Percentiles rank a stretch among this genome's conserved stretches.
Evolutionary conservation across 2,329 filamentous ascomycete species (phyloP).

Genomic region (Fusarium chuoi): DNA sequence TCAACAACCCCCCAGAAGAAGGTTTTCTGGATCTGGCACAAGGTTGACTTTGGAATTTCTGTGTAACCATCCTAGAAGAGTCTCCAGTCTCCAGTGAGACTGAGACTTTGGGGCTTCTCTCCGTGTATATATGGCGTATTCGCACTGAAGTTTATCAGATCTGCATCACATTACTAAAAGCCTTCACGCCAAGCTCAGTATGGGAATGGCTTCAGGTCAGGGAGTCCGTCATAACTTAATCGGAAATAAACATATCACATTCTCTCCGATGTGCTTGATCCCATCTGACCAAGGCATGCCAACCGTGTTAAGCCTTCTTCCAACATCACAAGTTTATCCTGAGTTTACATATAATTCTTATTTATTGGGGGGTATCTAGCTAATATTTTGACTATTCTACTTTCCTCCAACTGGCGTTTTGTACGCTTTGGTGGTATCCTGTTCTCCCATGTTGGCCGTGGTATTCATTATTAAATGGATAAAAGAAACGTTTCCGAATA

Average conservation of each 20-base stretch:
- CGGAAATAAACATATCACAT: neutral
- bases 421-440: conserved; percentile 2
- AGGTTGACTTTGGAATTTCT: neutral
- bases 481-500: conserved; percentile 3
- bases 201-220: conserved; percentile 1
- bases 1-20: neutral
- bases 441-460: neutral
- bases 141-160: neutral
- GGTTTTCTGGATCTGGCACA: no score
- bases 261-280: neutral
- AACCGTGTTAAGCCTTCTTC: neutral
- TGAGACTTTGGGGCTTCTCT: neutral
- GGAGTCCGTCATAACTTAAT: neutral
- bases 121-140: neutral
- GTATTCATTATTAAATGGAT: conserved; percentile 17
- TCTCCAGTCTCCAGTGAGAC: neutral
- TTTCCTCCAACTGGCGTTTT: neutral
- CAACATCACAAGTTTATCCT: no score
- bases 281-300: neutral
- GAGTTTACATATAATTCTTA: neutral
- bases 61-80: neutral
- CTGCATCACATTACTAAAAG: neutral
- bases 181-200: neutral
- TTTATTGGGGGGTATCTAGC: conserved; percentile 2
- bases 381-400: neutral